Base-by-base conservation (phyloP, 768 basidiomycete species). In the Paxillus ammoniavirescens region DNA sequence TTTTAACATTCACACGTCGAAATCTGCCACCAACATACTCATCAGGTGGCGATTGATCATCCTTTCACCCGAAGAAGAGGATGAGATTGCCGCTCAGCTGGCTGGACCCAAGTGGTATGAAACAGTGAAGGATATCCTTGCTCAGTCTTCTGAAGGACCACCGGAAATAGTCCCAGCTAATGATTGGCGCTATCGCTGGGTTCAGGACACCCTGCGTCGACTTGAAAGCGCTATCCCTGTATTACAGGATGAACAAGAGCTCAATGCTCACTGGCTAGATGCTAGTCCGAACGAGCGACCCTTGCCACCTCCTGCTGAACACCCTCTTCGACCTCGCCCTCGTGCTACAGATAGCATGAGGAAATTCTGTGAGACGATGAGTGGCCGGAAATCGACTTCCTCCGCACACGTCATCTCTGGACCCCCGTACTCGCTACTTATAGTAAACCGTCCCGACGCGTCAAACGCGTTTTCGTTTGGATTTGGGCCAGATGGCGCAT, bases 401-500 rank as follows among this genome's bases (percentile, higher is more conserved):
- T 72, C 76, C 18, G 76, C 84, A 4, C 85, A 87, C 56, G 67
- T 76, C 18, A 79, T 87, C 42, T 74, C 89, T 9, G 93, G 92
- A 0, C 91, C 93, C 28, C 93, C 93, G 0, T 98, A 95, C 66
- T 89, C 91, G 33, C 73, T 99, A 6, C 78, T 99, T 42, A 68
- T 99, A n/a, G 83, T 96, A 43, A 91, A 98, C 47, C 84, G 86
- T 55, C 86, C 91, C 1, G 87, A 91, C 54, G 77, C 84, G 2
- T 79, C 83, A 8, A 99, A 98, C 64, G 96, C 97, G 1, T 97
- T 99, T 69, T 91, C 89, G 1, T 98, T 95, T 65, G 96, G 96
- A 2, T 98, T 98, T 60, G 93, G 93, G 12, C 88, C 91, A 3
- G 84, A 93, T 62, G 89, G 91, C 36, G 91, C 87, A 0, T 94